Evolutionary conservation across 176 grass and related monocot genomes (phyloP).

Genomic region (Pontederia crassipes): DNA sequence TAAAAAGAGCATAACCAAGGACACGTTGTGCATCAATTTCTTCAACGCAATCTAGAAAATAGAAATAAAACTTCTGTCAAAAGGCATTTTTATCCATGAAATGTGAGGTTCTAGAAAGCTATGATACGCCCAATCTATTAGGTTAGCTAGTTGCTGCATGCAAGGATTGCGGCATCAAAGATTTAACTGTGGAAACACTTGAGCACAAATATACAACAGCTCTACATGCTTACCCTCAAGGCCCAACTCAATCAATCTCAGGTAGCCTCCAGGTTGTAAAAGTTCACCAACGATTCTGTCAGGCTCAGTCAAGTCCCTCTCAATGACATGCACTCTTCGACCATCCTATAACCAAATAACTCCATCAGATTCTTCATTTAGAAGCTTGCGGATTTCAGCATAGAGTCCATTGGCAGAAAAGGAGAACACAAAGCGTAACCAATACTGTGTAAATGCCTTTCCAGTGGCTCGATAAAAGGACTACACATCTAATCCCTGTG

Average conservation of each 20-base stretch:
- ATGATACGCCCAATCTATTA: background rate
- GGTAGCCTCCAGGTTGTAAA: constrained; percentile 85
- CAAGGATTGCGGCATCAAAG: background rate
- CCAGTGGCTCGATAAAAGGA: no score
- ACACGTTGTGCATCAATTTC: constrained; percentile 93
- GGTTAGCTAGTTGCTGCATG: no score
- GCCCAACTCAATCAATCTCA: constrained; percentile 84
- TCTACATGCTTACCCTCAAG: constrained; percentile 48
- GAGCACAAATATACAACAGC: background rate
- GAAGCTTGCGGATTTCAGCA: no score
- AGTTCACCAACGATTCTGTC: constrained; percentile 98
- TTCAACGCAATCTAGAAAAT: constrained; percentile 69
- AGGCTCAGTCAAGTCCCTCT: constrained; percentile 90
- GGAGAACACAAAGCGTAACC: no score
- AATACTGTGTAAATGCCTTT: no score
- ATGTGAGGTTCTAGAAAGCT: background rate
- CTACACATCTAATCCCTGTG: no score
- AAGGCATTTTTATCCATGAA: background rate
- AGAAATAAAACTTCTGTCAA: background rate
- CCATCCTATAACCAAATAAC: constrained; percentile 48
- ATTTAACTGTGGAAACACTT: constrained; percentile 3
- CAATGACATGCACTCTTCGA: constrained; percentile 70
- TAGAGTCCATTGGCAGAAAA: no score
- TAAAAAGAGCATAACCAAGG: constrained; percentile 88
- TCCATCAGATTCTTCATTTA: background rate